Evolutionary conservation across 257 asterid species (phyloP), one percentile per base, ranked within the genome.

Genomic region (Leonotis leonurus): DNA sequence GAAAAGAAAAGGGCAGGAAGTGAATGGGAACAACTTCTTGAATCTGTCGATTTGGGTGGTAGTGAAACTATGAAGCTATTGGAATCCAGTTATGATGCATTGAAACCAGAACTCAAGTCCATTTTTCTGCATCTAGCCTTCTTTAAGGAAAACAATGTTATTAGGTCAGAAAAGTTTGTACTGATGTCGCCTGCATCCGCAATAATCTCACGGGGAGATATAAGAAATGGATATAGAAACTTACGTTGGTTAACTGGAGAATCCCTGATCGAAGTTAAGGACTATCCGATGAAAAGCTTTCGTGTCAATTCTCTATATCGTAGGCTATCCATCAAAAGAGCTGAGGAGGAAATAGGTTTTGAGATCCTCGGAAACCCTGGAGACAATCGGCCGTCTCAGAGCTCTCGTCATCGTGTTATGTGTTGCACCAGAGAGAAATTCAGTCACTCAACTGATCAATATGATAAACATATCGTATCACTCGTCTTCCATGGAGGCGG

Each of bases 131-230:
- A 62, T 52, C 10, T 74, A 0, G 56, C 46, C 44, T 63, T 70
- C 43, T 62, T 74, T 10, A 60, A 36, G 16, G 55, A 67, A 67
- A 67, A 66, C 20, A 17, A 29, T 6, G 40, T 26, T 18, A 67
- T 74, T 9, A 53, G 32, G 2, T 69, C 39, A 0, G 21, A 22
- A 5, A 68, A 45, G 43, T 37, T 77, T 52, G 10, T 32, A 20
- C 50, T 41, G 1, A 3, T 77, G 1, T 73, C 76, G 79, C 7
- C 43, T 12, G 74, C 76, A 6, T 57, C 52, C 17, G 82, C 74
- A 7, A 24, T 54, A 21, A 8, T 0, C 9, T 1, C 4, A 29
- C 6, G 1, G n/a, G n/a, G n/a, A 0, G 0, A 32, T 32, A 32
- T 32, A 32, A 2, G 8, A 5, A 5, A 3, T 32, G 37, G 10